phyloP scores from a whole-genome alignment of 495 filamentous ascomycete species.

The Xylona heveae region DNA sequence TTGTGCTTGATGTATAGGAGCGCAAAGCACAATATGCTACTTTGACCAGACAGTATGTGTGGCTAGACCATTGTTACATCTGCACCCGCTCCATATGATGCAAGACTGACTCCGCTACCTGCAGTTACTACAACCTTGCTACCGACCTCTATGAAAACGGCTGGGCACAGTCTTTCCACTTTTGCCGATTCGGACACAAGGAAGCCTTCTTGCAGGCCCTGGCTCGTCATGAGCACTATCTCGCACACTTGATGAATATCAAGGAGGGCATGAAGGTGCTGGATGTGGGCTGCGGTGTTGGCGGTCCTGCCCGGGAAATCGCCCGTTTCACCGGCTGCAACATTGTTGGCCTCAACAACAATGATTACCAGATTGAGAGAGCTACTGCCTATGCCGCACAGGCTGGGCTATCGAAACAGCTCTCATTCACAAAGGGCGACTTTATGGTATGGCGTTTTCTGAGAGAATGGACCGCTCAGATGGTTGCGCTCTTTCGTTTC shows the following conservation, averaged over 20 bases:
- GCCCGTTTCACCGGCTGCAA: constrained; percentile 84
- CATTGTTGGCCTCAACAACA: constrained; percentile 92
- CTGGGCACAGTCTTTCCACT: constrained; percentile 91
- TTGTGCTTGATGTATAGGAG: constrained; percentile 23
- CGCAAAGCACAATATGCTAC: constrained; percentile 85
- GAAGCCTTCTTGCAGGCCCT: constrained; percentile 87
- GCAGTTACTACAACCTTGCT: constrained; percentile 91
- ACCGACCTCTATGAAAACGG: constrained; percentile 97
- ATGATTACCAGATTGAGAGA: constrained; percentile 97
- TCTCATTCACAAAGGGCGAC: constrained; percentile 85
- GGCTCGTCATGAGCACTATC: constrained; percentile 95
- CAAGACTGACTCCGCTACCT: not conserved
- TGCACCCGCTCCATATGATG: no score
- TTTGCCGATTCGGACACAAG: constrained; percentile 82
- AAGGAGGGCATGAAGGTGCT: constrained; percentile 74
- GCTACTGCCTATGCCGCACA: constrained; percentile 67
- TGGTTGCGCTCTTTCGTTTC: not conserved
- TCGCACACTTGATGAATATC: constrained; percentile 76
- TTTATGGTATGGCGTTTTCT: constrained; percentile 50
- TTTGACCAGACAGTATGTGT: constrained; percentile 71
- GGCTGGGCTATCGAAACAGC: constrained; percentile 61
- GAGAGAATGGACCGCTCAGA: constrained; percentile 2
- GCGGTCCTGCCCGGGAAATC: constrained; percentile 93
- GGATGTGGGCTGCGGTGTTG: constrained; percentile 94
- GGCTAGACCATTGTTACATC: not conserved